phyloP scores from a whole-genome alignment of 495 filamentous ascomycete genomes.

The Hypoxylon subgilvum region DNA sequence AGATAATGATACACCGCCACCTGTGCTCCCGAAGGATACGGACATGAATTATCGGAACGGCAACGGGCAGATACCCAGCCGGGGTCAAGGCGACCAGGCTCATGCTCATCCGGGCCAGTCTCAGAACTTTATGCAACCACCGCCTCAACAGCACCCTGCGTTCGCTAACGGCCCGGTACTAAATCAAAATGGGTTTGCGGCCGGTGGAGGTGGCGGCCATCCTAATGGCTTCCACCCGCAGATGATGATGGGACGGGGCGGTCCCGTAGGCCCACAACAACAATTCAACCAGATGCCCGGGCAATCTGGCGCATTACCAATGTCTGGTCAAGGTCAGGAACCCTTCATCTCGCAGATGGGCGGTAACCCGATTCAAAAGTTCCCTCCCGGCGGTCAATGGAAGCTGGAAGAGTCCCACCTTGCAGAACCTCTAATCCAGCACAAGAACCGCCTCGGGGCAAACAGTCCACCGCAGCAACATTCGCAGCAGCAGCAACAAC shows the following conservation, averaged over 20 bases:
- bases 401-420: slow-evolving; percentile 54
- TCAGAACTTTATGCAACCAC: slow-evolving; percentile 24
- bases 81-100: slow-evolving; percentile 1
- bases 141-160: slow-evolving; percentile 26
- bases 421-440: slow-evolving; percentile 49
- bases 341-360: slow-evolving; percentile 33
- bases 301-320: slow-evolving; percentile 19
- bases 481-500: no score
- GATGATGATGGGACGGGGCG: slow-evolving; percentile 34
- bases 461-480: slow-evolving; percentile 47
- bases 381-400: slow-evolving; percentile 46
- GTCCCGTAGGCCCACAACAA: slow-evolving; percentile 18
- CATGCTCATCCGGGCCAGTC: slow-evolving; percentile 10
- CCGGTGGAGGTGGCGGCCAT: slow-evolving; percentile 34
- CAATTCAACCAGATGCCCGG: slow-evolving; percentile 18
- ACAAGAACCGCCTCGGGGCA: slow-evolving; percentile 44
- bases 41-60: slow-evolving; percentile 25
- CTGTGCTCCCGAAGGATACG: slow-evolving; percentile 24
- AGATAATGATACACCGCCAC: slow-evolving; percentile 31
- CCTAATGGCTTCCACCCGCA: slow-evolving; percentile 29
- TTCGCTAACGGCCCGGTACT: slow-evolving; percentile 13
- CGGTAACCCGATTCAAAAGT: slow-evolving; percentile 34
- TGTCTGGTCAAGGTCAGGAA: slow-evolving; percentile 20
- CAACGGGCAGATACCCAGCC: slow-evolving; percentile 32
- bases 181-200: slow-evolving; percentile 37